These are phyloP conservation scores for Ceratobasidium sp. DNA, from an alignment of 1,284 basidiomycete species.

Conservation along the genomic window DNA sequence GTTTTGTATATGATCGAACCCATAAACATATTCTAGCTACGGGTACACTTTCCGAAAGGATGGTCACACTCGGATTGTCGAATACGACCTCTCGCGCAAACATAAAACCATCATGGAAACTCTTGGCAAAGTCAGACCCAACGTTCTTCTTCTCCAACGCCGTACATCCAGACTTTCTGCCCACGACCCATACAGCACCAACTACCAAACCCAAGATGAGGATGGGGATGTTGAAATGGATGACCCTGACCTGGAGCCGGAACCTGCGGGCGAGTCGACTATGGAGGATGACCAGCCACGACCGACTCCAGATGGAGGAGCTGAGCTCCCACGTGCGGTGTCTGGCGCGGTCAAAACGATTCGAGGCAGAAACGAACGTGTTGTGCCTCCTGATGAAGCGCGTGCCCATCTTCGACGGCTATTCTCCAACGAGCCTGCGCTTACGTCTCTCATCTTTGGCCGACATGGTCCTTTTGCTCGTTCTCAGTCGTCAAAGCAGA, in stretches of 20 bases:
- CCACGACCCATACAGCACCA: conserved; percentile 45
- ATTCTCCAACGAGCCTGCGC: conserved; percentile 84
- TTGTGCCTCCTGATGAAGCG: conserved; percentile 92
- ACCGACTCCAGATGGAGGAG: conserved; percentile 63
- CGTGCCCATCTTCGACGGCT: conserved; percentile 91
- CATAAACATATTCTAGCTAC: conserved; percentile 64
- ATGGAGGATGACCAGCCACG: conserved; percentile 66
- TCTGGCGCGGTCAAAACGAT: conserved; percentile 81
- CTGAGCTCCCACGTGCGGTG: conserved; percentile 71
- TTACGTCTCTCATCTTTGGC: conserved; percentile 91
- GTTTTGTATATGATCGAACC: not conserved
- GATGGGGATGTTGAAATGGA: conserved; percentile 50
- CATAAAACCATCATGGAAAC: conserved; percentile 76
- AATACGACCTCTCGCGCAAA: conserved; percentile 87
- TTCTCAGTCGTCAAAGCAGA: conserved; percentile 62
- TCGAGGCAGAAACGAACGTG: conserved; percentile 87
- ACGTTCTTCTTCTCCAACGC: conserved; percentile 68
- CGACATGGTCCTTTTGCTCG: conserved; percentile 88
- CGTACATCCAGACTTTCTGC: conserved; percentile 38
- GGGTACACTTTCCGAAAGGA: conserved; percentile 93
- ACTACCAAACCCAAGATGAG: conserved; percentile 41
- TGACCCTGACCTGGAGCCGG: conserved; percentile 46
- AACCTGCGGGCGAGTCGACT: conserved; percentile 53
- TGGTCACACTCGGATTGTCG: conserved; percentile 93
- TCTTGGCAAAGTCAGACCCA: conserved; percentile 72